Evolutionary conservation across 352 stramenopile species (phyloP), one percentile per base, ranked within the genome.

Genomic region (Pythium vanterpoolii): DNA sequence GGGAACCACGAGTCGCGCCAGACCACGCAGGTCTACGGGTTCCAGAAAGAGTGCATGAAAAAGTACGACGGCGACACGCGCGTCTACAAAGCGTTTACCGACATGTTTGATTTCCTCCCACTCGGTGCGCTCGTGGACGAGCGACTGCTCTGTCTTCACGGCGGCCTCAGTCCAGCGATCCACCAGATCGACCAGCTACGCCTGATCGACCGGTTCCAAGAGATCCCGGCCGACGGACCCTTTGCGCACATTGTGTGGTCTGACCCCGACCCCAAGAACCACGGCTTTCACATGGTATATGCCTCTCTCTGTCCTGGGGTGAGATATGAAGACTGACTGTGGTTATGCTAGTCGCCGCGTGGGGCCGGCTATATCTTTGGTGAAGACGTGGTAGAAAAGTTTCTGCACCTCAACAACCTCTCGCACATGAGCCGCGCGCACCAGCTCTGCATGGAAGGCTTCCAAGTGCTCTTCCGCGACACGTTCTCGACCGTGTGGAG

Each of bases 371-470:
- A 95, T 71, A 93, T 81, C 42, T 96, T 96, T 48, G 82, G 83
- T 8, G 79, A 93, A 64, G 84, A 94, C 69, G 90, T 94, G 42
- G 90, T 85, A 60, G 83, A 95, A 62, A 83, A 94, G 68, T 96
- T 96, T 66, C 89, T 94, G 65, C 86, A 82, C 66, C 91, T 84
- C 69, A 95, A 96, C 62, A 80, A 78, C 7, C 79, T 96, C 49
- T 83, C 82, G 57, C 90, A 94, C 66, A 94, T 96, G 52, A 83
- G 79, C 21, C 82, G 87, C 27, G 87, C 87, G 27, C 87, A 96
- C 42, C 87, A 98, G 71, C 73, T 98, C 21, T 92, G 97, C 23
- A 98, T 97, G 91, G 91, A 98, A 68, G 92, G 92, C 50, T 97
- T 94, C 74, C 89, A 98, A 60, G 96, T 90, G 79, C 93, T 87